A percentile compares a stretch with the other conserved stretches of the same genome.
Evolutionary conservation across 352 stramenopile species (phyloP).

Genomic region (Phytopythium oedochilum): DNA sequence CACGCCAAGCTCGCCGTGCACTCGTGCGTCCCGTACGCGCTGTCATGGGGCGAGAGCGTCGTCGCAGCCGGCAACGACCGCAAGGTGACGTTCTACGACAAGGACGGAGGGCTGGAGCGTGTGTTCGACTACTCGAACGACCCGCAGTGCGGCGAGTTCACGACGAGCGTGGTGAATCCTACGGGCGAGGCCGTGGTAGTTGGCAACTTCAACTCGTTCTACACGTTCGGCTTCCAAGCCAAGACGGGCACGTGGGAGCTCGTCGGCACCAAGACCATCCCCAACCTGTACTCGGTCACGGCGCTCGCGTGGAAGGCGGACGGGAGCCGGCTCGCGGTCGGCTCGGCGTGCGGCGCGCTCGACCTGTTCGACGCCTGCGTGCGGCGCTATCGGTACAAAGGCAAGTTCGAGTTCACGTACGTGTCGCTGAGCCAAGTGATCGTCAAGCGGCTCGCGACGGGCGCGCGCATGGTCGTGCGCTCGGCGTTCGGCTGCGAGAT

Average conservation of each 20-base stretch:
- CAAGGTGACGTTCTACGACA: slow-evolving; percentile 91
- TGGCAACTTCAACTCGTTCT: slow-evolving; percentile 93
- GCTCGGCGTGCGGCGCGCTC: slow-evolving; percentile 87
- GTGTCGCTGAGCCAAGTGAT: slow-evolving; percentile 93
- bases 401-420: slow-evolving; percentile 95
- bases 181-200: slow-evolving; percentile 90
- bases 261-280: slow-evolving; percentile 76
- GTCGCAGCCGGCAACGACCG: slow-evolving; percentile 90
- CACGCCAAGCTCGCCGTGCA: slow-evolving; percentile 89
- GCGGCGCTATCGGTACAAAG: slow-evolving; percentile 89
- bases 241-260: slow-evolving; percentile 86
- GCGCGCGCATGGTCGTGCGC: slow-evolving; percentile 82
- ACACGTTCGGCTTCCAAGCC: slow-evolving; percentile 85
- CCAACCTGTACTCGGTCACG: slow-evolving; percentile 93
- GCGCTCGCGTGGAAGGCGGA: slow-evolving; percentile 90
- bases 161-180: slow-evolving; percentile 80
- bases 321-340: slow-evolving; percentile 85
- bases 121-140: slow-evolving; percentile 91
- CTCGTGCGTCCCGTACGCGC: slow-evolving; percentile 84
- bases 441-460: slow-evolving; percentile 88
- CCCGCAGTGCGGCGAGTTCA: slow-evolving; percentile 81
- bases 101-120: slow-evolving; percentile 72
- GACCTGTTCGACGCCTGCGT: slow-evolving; percentile 94
- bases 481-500: slow-evolving; percentile 92
- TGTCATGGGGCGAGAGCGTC: slow-evolving; percentile 90